A percentile compares a stretch with the other conserved stretches of the same genome.
Evolutionary conservation across 345 rosid genomes (phyloP).

Genomic region (Arabis hirsuta): DNA sequence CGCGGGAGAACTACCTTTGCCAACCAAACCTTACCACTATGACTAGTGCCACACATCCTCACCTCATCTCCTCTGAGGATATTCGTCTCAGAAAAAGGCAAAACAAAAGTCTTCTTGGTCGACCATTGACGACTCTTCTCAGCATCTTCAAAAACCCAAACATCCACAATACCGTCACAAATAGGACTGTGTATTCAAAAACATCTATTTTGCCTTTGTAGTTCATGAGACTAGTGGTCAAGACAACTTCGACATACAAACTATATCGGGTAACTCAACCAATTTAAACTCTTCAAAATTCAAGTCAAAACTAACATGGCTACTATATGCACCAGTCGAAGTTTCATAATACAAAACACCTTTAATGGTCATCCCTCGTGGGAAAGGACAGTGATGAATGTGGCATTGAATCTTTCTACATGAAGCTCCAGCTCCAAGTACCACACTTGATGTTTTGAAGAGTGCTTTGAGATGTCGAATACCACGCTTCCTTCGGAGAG

Average conservation of each 20-base stretch:
- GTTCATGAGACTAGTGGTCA: neutral
- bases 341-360: constrained; percentile 5
- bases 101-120: constrained; percentile 6
- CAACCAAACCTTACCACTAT: no score
- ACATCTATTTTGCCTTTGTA: constrained; percentile 8
- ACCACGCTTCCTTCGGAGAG: no score
- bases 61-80: neutral
- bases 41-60: no score
- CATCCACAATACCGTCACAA: neutral
- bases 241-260: no score
- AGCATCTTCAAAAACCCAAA: constrained; percentile 13
- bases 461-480: no score
- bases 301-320: constrained; percentile 8
- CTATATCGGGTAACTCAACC: constrained; percentile 1
- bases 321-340: neutral
- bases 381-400: no score
- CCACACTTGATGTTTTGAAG: no score
- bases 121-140: constrained; percentile 13
- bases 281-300: neutral
- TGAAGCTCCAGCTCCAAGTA: no score
- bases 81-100: constrained; percentile 10
- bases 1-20: no score
- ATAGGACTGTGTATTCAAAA: neutral
- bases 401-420: no score
- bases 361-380: no score